Conservation (phyloP, 1,284 basidiomycete genomes). For the Leccinum angustisporum region DNA sequence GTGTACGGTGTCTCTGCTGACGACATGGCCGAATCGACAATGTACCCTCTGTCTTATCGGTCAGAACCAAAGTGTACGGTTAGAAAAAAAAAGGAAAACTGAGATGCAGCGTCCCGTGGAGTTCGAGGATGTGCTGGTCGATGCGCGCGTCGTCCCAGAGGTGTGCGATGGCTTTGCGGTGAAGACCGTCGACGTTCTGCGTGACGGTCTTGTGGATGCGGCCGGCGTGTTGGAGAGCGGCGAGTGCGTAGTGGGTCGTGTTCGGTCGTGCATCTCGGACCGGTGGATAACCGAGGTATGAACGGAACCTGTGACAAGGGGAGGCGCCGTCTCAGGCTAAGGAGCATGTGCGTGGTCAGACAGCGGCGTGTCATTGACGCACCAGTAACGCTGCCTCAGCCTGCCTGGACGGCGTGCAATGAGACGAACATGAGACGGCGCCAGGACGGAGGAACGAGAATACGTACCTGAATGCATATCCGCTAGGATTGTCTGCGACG, state of each 20-base stretch:
- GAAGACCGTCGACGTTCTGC: conserved; percentile 92
- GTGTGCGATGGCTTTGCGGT: conserved; percentile 66
- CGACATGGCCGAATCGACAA: conserved; percentile 68
- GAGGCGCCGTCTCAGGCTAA: not conserved
- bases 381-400: conserved; percentile 67
- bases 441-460: not conserved
- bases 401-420: conserved; percentile 37
- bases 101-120: conserved; percentile 89
- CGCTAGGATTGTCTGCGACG: conserved; percentile 65
- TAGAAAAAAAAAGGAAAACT: conserved; percentile 19
- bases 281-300: conserved; percentile 26
- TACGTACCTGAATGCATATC: conserved; percentile 63
- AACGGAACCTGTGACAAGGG: conserved; percentile 63
- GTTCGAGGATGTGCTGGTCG: conserved; percentile 65
- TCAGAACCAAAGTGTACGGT: conserved; percentile 2
- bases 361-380: conserved; percentile 14
- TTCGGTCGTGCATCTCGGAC: conserved; percentile 53
- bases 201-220: conserved; percentile 74
- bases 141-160: conserved; percentile 39
- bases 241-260: conserved; percentile 82
- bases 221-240: conserved; percentile 74
- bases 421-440: conserved; percentile 7
- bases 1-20: conserved; percentile 50
- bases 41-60: conserved; percentile 57
- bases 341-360: not conserved